Percentiles rank a stretch among this genome's conserved stretches.
Conservation (phyloP, 83 land plant genomes). For the Isoetes engelmannii region DNA sequence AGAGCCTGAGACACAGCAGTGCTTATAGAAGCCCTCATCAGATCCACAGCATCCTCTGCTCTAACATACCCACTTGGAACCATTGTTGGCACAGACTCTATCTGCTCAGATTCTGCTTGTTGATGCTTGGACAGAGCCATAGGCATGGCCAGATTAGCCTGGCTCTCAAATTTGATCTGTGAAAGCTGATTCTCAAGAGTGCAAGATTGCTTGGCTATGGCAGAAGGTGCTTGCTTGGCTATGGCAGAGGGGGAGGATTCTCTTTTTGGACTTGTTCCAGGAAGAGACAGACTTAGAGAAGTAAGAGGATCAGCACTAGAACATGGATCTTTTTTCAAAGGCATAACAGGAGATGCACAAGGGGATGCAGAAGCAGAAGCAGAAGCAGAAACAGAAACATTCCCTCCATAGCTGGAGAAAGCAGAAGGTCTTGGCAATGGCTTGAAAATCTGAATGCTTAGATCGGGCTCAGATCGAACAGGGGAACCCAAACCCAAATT, state of each 20-base stretch:
- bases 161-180: too few relatives aligned
- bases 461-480: conserved; percentile 1
- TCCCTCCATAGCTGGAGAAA: too few relatives aligned
- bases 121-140: conserved; percentile 20
- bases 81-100: conserved; percentile 15
- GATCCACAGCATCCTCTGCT: conserved; percentile 16
- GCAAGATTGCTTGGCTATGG: too few relatives aligned
- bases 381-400: too few relatives aligned
- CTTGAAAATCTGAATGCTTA: too few relatives aligned
- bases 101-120: conserved; percentile 17
- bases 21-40: conserved; percentile 17
- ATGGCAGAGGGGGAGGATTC: too few relatives aligned
- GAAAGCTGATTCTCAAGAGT: too few relatives aligned
- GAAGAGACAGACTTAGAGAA: conserved; percentile 36
- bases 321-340: conserved; percentile 5
- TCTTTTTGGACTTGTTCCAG: conserved; percentile 33
- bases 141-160: conserved; percentile 27
- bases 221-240: too few relatives aligned
- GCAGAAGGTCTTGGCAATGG: too few relatives aligned
- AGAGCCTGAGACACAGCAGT: conserved; percentile 22
- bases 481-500: conserved; percentile 30
- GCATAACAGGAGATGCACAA: neutral
- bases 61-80: conserved; percentile 9
- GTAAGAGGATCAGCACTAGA: conserved; percentile 36
- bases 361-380: conserved; percentile 1